A percentile compares a stretch with the other conserved stretches of the same genome.
phyloP scores from a whole-genome alignment of 2,329 filamentous ascomycete genomes.

The Paecilomyces variotii region DNA sequence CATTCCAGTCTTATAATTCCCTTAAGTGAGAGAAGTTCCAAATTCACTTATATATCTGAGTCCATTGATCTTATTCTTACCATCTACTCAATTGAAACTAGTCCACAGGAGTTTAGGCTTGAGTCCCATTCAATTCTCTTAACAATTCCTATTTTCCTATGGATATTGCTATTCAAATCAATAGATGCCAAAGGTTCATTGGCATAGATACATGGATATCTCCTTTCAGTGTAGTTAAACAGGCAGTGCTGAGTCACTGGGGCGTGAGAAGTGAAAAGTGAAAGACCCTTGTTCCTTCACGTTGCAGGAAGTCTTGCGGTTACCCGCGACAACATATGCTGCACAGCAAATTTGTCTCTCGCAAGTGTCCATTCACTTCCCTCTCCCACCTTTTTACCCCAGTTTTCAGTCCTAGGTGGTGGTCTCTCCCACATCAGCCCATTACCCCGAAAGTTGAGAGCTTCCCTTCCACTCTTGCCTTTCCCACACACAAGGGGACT shows the following conservation, averaged over 20 bases:
- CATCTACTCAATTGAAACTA: background rate
- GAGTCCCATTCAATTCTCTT: no score
- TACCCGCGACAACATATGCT: background rate
- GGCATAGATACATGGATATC: background rate
- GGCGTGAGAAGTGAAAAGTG: background rate
- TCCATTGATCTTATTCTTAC: no score
- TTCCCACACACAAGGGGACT: background rate
- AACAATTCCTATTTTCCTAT: background rate
- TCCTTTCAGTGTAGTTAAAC: background rate
- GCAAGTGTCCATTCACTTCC: background rate
- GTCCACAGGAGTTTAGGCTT: no score
- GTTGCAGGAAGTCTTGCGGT: background rate
- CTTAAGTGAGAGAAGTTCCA: no score
- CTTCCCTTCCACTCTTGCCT: background rate
- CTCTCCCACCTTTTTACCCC: background rate
- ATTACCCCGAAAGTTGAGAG: background rate
- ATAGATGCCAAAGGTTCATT: background rate
- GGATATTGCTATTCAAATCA: background rate
- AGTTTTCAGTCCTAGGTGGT: background rate
- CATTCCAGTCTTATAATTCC: no score
- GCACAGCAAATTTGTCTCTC: background rate
- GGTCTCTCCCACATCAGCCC: background rate
- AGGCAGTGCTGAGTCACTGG: background rate
- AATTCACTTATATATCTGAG: no score
- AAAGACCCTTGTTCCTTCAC: background rate